A percentile compares a stretch with the other conserved stretches of the same genome.
Conservation (phyloP, 331 rosid genomes). For the Quercus tomentella region DNA sequence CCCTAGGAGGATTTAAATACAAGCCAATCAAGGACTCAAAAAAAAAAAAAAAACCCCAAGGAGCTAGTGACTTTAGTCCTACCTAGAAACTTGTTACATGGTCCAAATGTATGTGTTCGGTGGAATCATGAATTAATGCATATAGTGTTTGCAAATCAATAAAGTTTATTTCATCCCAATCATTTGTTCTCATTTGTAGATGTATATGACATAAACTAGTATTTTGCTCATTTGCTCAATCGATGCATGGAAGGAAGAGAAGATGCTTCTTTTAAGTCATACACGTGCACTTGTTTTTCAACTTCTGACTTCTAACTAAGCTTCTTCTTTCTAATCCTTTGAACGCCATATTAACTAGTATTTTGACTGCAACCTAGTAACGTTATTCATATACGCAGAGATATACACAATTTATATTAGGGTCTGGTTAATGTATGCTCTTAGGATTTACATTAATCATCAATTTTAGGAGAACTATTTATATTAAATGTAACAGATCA, state of each 20-base stretch:
- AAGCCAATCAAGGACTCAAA: not conserved
- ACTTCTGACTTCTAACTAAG: constrained; percentile 1
- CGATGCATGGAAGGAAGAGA: constrained; percentile 48
- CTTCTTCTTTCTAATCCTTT: not conserved
- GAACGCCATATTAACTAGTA: not conserved
- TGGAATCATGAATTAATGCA: not conserved
- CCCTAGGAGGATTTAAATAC: not conserved
- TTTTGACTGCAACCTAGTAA: not conserved
- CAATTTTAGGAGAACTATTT: too few species aligned
- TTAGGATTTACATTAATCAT: too few species aligned
- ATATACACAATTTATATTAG: too few species aligned
- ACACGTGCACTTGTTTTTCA: constrained; percentile 34
- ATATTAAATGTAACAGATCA: too few species aligned
- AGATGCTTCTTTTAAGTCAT: constrained; percentile 33
- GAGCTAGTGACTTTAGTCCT: constrained; percentile 19
- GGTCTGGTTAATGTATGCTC: too few species aligned
- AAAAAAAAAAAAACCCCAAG: not conserved
- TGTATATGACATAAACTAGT: not conserved
- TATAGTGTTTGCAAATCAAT: not conserved
- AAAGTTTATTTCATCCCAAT: constrained; percentile 19
- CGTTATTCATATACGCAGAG: too few species aligned
- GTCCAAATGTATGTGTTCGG: constrained; percentile 3
- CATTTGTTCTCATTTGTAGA: not conserved
- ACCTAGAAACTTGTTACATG: constrained; percentile 40
- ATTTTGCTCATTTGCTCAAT: constrained; percentile 23